Evolutionary conservation across 164 flowering plant genomes (phyloP), one percentile per base, ranked within the genome.

Genomic region (Tetrastigma voinierianum): DNA sequence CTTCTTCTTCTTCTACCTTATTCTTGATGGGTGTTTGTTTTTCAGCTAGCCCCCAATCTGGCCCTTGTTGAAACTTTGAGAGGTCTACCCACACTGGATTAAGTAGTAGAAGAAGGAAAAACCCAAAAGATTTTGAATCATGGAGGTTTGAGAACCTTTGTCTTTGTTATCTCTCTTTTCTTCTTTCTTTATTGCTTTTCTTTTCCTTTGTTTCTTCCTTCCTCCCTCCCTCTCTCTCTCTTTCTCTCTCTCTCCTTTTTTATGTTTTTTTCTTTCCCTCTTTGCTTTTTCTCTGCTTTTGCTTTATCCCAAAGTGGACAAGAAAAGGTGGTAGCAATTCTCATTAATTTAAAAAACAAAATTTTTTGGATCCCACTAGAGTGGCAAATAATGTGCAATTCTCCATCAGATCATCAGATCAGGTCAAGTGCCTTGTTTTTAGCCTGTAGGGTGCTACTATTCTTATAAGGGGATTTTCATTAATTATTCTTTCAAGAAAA

Each of bases 231-330:
- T 65, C 43, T 44, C 25, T 61, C n/a, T 44, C 17, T 46, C 48
- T 72, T 59, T 13, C 59, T 54, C 46, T 51, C 40, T 73, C 51
- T 9, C 14, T 53, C 7, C 66, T 13, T 59, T n/a, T 67, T 58
- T 55, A 43, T 51, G 10, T 57, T 59, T 55, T 54, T 45, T 65
- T 71, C 61, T 57, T 57, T 69, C 61, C 76, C 51, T 19, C 16
- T 73, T 65, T 64, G 54, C 63, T 59, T 48, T 53, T 68, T 71
- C 69, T 48, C 77, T 64, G 73, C 86, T 83, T 81, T 87, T 81
- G 75, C 92, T 87, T 87, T 87, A 70, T 80, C 83, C 75, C 77
- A 83, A 87, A 85, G 91, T 77, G 81, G 78, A 75, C 82, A 76
- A 64, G 75, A 79, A 83, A 89, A 78, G 86, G 80, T 71, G 80